A percentile compares a stretch with the other conserved stretches of the same genome.
Evolutionary conservation across 495 filamentous ascomycete species (phyloP).

Genomic region (Neurospora intermedia): DNA sequence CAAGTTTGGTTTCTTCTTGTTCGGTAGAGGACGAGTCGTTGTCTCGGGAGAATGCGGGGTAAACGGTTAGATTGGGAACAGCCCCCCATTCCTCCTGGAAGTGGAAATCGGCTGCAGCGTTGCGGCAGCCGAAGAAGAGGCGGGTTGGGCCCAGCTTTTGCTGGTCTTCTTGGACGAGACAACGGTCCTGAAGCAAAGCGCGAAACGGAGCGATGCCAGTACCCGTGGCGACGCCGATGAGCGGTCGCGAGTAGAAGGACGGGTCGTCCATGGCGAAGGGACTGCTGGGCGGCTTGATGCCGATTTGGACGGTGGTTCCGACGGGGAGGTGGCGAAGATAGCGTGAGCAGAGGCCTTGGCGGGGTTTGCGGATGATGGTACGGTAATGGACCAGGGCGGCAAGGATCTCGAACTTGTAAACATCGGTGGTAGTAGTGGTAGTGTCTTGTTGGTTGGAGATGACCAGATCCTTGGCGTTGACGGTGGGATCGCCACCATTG

Average conservation of each 20-base stretch:
- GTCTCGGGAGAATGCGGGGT: conserved; percentile 72
- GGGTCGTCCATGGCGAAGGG: conserved; percentile 3
- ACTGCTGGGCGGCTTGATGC: conserved; percentile 27
- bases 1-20: conserved; percentile 22
- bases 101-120: conserved; percentile 61
- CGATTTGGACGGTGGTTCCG: conserved; percentile 48
- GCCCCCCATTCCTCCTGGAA: conserved; percentile 64
- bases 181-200: conserved; percentile 62
- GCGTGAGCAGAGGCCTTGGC: conserved; percentile 82
- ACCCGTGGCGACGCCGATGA: conserved; percentile 76
- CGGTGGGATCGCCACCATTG: conserved; percentile 45
- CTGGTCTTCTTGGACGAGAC: conserved; percentile 6
- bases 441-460: not conserved
- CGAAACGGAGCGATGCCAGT: conserved; percentile 88
- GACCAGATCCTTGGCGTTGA: not conserved
- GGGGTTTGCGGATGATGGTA: conserved; percentile 74
- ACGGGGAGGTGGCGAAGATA: conserved; percentile 58
- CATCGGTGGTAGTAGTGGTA: not conserved
- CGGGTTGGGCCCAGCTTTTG: conserved; percentile 19
- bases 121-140: conserved; percentile 76
- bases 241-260: conserved; percentile 30
- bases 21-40: conserved; percentile 23
- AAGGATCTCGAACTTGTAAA: conserved; percentile 55
- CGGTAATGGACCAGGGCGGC: conserved; percentile 88
- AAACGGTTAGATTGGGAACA: conserved; percentile 39